These are phyloP conservation scores for Kuraishia floccosa DNA, from an alignment of 805 yeast genomes.

Conservation along the genomic window DNA sequence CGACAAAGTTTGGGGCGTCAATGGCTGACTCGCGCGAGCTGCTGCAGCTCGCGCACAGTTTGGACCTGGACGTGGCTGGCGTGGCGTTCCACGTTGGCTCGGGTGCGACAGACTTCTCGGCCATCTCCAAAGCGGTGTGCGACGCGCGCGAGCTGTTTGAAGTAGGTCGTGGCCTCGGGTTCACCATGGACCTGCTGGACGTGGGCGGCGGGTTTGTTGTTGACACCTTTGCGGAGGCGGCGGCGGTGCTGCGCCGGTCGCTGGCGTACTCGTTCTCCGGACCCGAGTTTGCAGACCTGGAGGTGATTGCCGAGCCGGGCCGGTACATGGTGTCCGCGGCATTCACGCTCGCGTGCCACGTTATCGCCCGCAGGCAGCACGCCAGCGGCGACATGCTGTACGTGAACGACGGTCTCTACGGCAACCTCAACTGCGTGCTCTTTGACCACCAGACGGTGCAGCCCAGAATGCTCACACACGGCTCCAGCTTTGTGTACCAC, in stretches of 20 bases:
- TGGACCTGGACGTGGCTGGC: constrained; percentile 62
- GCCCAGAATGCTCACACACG: constrained; percentile 54
- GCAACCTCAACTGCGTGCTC: constrained; percentile 87
- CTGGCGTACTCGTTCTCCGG: constrained; percentile 45
- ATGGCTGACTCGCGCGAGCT: constrained; percentile 39
- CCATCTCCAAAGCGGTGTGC: constrained; percentile 57
- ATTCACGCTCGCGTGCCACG: constrained; percentile 73
- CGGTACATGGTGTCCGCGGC: constrained; percentile 79
- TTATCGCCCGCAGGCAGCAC: constrained; percentile 68
- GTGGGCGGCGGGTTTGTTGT: constrained; percentile 90
- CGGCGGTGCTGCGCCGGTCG: constrained; percentile 42
- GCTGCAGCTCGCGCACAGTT: constrained; percentile 46
- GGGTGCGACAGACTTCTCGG: constrained; percentile 67
- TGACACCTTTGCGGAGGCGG: constrained; percentile 44
- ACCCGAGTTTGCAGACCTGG: constrained; percentile 16
- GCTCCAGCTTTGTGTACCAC: constrained; percentile 32
- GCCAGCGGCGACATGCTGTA: constrained; percentile 33
- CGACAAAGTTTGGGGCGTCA: constrained; percentile 84
- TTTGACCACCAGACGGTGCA: constrained; percentile 83
- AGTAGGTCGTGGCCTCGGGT: constrained; percentile 34
- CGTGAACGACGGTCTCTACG: constrained; percentile 91
- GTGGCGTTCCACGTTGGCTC: constrained; percentile 96
- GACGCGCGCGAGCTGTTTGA: constrained; percentile 67
- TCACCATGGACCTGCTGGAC: constrained; percentile 49
- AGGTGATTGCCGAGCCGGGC: constrained; percentile 88